Conservation (phyloP, 2,329 filamentous ascomycete species). For the Fusarium virguliforme region DNA sequence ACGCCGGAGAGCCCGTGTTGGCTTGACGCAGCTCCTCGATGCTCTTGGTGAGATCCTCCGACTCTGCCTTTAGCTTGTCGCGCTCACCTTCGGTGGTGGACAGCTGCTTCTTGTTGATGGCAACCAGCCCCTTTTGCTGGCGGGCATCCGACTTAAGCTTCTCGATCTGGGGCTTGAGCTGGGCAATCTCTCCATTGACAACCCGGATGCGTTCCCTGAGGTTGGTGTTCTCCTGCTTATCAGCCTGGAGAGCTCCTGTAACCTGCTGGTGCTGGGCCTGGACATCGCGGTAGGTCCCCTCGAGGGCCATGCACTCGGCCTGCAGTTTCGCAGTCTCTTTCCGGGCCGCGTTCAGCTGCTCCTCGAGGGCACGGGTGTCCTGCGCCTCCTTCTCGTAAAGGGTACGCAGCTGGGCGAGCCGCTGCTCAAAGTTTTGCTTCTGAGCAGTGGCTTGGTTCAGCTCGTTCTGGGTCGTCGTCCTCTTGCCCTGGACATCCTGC, state of each 20-base stretch:
- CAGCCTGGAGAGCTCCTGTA: conserved; percentile 81
- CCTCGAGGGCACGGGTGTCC: conserved; percentile 86
- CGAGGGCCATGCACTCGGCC: conserved; percentile 85
- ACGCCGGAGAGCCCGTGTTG: conserved; percentile 66
- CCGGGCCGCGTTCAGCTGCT: conserved; percentile 82
- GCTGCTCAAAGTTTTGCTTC: conserved; percentile 93
- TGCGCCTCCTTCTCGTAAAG: conserved; percentile 96
- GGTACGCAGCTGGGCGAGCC: conserved; percentile 86
- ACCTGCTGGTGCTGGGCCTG: conserved; percentile 87
- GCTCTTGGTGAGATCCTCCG: conserved; percentile 76
- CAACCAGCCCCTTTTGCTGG: conserved; percentile 95
- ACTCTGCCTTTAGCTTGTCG: conserved; percentile 88
- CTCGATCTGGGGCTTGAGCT: conserved; percentile 91
- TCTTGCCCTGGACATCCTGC: conserved; percentile 91
- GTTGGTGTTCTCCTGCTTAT: conserved; percentile 88
- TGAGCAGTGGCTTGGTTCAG: conserved; percentile 86
- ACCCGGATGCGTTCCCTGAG: conserved; percentile 91
- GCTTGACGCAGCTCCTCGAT: conserved; percentile 72
- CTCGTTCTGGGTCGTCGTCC: conserved; percentile 84
- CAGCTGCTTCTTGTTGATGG: conserved; percentile 99
- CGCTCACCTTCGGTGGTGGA: conserved; percentile 90
- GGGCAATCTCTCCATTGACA: conserved; percentile 85
- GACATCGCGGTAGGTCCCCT: conserved; percentile 85
- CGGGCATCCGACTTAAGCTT: conserved; percentile 93
- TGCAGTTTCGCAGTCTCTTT: conserved; percentile 89